phyloP scores from a whole-genome alignment of 345 rosid species.

The Eucalyptus camaldulensis region DNA sequence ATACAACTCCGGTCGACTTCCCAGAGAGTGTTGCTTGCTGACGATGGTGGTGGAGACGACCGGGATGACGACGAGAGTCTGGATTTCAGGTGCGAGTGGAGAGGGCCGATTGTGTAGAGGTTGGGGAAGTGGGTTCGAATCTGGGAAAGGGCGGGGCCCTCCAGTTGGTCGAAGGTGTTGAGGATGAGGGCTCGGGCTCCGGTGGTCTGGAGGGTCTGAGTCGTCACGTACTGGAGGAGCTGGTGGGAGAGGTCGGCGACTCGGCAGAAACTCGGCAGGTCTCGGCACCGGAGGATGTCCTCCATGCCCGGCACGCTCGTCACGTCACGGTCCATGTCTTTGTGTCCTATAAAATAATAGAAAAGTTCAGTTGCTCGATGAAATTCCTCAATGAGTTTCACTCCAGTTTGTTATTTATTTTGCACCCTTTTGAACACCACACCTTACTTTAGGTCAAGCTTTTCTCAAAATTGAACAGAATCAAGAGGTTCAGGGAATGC shows the following conservation, averaged over 20 bases:
- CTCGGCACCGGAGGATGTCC: slow-evolving; percentile 25
- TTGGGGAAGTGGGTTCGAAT: slow-evolving; percentile 23
- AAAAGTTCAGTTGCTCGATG: neutral
- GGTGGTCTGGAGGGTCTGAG: slow-evolving; percentile 8
- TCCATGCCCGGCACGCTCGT: slow-evolving; percentile 33
- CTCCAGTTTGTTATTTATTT: neutral
- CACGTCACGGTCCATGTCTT: slow-evolving; percentile 30
- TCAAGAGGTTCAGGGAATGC: neutral
- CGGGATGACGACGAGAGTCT: neutral
- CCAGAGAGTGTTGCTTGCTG: slow-evolving; percentile 8
- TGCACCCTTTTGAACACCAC: neutral
- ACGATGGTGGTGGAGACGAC: neutral
- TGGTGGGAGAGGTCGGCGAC: neutral
- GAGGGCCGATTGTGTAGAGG: slow-evolving; percentile 45
- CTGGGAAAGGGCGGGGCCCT: slow-evolving; percentile 25
- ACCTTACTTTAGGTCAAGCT: neutral
- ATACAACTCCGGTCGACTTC: slow-evolving; percentile 24
- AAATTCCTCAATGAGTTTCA: neutral
- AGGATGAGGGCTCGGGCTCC: slow-evolving; percentile 38
- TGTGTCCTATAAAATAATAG: neutral
- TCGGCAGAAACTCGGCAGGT: slow-evolving; percentile 39
- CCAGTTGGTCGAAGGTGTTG: slow-evolving; percentile 59
- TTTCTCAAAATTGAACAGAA: neutral
- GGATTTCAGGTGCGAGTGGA: slow-evolving; percentile 18
- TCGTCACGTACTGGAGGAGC: neutral